Evolutionary conservation across 2,329 filamentous ascomycete species (phyloP).

Genomic region (Talaromyces sp.): DNA sequence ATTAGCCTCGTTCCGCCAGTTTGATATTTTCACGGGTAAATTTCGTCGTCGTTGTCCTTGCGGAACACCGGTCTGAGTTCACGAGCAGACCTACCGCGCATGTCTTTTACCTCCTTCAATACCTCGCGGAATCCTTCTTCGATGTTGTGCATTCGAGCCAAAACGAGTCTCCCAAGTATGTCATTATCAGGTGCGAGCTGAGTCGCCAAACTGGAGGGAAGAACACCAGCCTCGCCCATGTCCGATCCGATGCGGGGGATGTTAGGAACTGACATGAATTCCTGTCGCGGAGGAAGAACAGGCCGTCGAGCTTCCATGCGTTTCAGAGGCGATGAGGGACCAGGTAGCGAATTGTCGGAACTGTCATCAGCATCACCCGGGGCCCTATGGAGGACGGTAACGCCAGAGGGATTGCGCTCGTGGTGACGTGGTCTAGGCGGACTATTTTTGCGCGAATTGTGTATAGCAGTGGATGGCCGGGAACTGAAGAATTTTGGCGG

Average conservation of each 20-base stretch:
- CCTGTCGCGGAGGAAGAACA: constrained; percentile 43
- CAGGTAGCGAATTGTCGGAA: constrained; percentile 15
- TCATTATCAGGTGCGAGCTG: constrained; percentile 69
- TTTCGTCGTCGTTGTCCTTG: constrained; percentile 17
- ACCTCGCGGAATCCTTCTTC: constrained; percentile 88
- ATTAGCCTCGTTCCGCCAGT: not conserved
- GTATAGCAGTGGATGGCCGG: constrained; percentile 38
- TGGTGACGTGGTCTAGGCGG: constrained; percentile 48
- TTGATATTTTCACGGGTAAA: not conserved
- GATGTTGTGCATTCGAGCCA: constrained; percentile 86
- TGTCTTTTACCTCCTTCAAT: constrained; percentile 69
- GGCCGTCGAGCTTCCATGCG: not conserved
- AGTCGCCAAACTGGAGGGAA: constrained; percentile 73
- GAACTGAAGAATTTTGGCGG: constrained; percentile 32
- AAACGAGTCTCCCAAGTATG: constrained; percentile 71
- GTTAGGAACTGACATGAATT: constrained; percentile 54
- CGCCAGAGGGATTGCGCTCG: constrained; percentile 69
- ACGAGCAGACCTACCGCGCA: constrained; percentile 26
- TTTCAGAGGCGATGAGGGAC: constrained; percentile 10
- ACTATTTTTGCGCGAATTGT: constrained; percentile 30
- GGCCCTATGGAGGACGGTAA: constrained; percentile 73
- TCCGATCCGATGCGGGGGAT: constrained; percentile 59
- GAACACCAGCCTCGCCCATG: constrained; percentile 57
- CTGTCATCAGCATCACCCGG: constrained; percentile 9
- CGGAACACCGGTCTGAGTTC: constrained; percentile 16